Percentiles rank a stretch among this genome's conserved stretches.
phyloP scores from a whole-genome alignment of 768 basidiomycete genomes.

The Amanita exitialis region DNA sequence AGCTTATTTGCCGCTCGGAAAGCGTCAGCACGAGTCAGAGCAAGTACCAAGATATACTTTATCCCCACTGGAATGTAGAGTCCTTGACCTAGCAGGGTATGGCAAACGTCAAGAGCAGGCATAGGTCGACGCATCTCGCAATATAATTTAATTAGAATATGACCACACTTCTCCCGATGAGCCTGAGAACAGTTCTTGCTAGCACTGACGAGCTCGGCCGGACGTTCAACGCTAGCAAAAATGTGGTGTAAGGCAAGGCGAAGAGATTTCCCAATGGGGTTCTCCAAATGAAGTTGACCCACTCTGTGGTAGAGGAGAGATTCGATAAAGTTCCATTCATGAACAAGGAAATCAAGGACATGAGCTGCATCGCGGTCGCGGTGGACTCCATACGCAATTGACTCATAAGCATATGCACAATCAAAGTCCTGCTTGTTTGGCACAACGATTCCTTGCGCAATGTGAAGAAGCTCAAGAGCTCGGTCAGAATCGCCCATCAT shows the following conservation, averaged over 20 bases:
- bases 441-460: slow-evolving; percentile 14
- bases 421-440: slow-evolving; percentile 11
- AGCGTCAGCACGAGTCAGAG: slow-evolving; percentile 27
- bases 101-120: slow-evolving; percentile 4
- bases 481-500: slow-evolving; percentile 25
- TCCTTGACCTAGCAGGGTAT: slow-evolving; percentile 27
- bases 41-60: slow-evolving; percentile 27
- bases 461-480: slow-evolving; percentile 19
- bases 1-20: slow-evolving; percentile 35
- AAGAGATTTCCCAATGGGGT: slow-evolving; percentile 14
- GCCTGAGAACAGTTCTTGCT: slow-evolving; percentile 13
- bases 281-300: slow-evolving; percentile 3
- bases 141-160: slow-evolving; percentile 32
- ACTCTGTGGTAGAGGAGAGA: slow-evolving; percentile 9
- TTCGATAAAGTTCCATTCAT: slow-evolving; percentile 12
- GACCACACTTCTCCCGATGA: slow-evolving; percentile 17
- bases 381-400: background rate
- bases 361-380: background rate
- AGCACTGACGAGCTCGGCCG: background rate
- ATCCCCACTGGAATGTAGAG: slow-evolving; percentile 19
- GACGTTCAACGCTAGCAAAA: slow-evolving; percentile 9
- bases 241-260: slow-evolving; percentile 17
- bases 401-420: slow-evolving; percentile 1
- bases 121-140: slow-evolving; percentile 16
- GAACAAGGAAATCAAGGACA: slow-evolving; percentile 10